Percentiles rank a stretch among this genome's conserved stretches.
Conservation (phyloP, 164 flowering plant species). For the Magnolia kwangsiensis region DNA sequence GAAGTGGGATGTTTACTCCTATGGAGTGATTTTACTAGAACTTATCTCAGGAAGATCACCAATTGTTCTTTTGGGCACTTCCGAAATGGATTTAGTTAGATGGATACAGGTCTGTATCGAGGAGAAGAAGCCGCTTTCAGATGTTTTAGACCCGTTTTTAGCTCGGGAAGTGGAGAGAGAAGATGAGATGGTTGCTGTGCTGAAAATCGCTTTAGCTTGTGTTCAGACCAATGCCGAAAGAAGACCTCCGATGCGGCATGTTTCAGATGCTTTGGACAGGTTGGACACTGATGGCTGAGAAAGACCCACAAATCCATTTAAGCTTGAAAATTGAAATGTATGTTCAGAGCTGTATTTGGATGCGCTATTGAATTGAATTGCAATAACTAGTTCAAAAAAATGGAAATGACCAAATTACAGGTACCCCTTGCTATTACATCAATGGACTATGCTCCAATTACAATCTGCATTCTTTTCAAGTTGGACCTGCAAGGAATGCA, state of each 20-base stretch:
- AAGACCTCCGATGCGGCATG: conserved; percentile 85
- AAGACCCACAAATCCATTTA: background rate
- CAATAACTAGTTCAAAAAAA: background rate
- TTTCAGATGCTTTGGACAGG: conserved; percentile 56
- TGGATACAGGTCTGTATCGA: conserved; percentile 90
- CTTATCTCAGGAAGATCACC: conserved; percentile 79
- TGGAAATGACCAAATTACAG: background rate
- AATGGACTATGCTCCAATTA: background rate
- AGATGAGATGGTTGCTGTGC: conserved; percentile 72
- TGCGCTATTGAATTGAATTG: background rate
- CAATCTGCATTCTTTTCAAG: background rate
- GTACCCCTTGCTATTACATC: background rate
- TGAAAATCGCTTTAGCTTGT: conserved; percentile 87
- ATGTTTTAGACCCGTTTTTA: conserved; percentile 67
- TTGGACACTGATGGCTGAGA: conserved; percentile 28
- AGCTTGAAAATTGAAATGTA: background rate
- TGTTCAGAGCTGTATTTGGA: background rate
- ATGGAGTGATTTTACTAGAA: conserved; percentile 40
- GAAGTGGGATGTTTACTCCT: conserved; percentile 82
- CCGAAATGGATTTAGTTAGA: conserved; percentile 78
- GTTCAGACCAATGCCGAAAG: conserved; percentile 69
- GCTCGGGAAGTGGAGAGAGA: conserved; percentile 63
- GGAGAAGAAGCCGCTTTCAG: conserved; percentile 78
- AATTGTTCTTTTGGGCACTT: conserved; percentile 50
- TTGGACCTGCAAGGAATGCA: background rate